Base-by-base conservation (phyloP, 2,329 filamentous ascomycete genomes). In the Aulographum hederae region DNA sequence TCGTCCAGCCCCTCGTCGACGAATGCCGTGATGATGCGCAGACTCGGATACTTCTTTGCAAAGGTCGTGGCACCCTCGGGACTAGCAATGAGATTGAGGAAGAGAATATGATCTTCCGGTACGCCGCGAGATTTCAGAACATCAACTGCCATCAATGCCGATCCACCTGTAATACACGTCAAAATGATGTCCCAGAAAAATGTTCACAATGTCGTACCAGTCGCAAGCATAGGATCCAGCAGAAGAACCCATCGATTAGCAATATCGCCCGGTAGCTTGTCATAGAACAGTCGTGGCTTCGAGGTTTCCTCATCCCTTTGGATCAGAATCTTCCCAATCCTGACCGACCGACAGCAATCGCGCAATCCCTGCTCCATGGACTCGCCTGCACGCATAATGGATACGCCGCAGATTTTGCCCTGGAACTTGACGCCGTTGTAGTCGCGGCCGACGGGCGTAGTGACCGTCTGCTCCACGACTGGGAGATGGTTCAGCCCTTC, bases 171-270 rank as follows among this genome's bases (percentile, higher is more conserved):
- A 6, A 26, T n/a, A n/a, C n/a, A n/a, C n/a, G n/a, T n/a, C n/a
- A n/a, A n/a, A n/a, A n/a, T 25, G 10, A 25, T 10, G 10, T 25
- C 13, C 21, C 21, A 13, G 21, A 13, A 10, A 13, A 25, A 10
- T n/a, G n/a, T n/a, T n/a, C n/a, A n/a, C n/a, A n/a, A n/a, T 15
- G 30, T 41, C 63, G 46, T 57, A 85, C 82, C 85, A 43, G 89
- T 98, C 35, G 89, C 89, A 57, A 98, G 85, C 89, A 98, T 98
- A n/a, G 89, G 89, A 51, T 98, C 89, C 28, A 98, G 60, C 28
- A 98, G 63, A 37, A 98, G 61, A 21, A 94, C 86, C 85, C 89
- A 98, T 52, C 89, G 66, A 33, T 86, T 69, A 16, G 78, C 71
- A 52, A 98, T 94, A 51, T 98, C 89, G 49, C 82, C 77, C 5